These are phyloP conservation scores for Pyrenopolyporus hunteri DNA, from an alignment of 495 filamentous ascomycete genomes.

Conservation along the genomic window DNA sequence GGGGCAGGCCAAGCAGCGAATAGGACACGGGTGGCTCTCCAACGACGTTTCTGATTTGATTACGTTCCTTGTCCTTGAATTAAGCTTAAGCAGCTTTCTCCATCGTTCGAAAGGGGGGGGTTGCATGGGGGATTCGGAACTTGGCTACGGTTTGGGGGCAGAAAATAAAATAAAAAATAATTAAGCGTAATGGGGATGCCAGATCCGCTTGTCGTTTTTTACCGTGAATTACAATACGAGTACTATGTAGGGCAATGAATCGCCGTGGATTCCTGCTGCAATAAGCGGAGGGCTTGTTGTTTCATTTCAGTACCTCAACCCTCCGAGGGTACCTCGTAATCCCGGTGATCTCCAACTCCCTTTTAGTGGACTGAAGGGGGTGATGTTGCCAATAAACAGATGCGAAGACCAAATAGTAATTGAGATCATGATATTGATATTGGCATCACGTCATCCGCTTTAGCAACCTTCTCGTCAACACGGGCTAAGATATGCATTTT, in stretches of 20 bases:
- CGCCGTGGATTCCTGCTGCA: not conserved
- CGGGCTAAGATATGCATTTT: constrained; percentile 17
- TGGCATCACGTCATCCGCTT: constrained; percentile 32
- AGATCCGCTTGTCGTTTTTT: constrained; percentile 17
- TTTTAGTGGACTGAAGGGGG: constrained; percentile 14
- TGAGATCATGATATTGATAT: constrained; percentile 32
- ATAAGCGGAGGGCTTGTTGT: constrained; percentile 2
- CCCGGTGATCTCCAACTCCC: constrained; percentile 27
- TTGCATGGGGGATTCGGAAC: constrained; percentile 36
- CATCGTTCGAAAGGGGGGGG: constrained; percentile 29
- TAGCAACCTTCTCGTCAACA: constrained; percentile 2
- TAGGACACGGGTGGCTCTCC: constrained; percentile 22
- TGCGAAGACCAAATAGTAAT: constrained; percentile 14
- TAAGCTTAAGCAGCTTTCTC: constrained; percentile 40
- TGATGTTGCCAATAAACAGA: constrained; percentile 19
- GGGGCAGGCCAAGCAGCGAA: constrained; percentile 13
- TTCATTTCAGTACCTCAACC: constrained; percentile 1
- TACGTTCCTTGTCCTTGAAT: constrained; percentile 37
- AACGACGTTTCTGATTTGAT: constrained; percentile 34
- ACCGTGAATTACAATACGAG: constrained; percentile 10
- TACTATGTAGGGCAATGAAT: not conserved
- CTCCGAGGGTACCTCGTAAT: constrained; percentile 23
- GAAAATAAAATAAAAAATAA: constrained; percentile 14
- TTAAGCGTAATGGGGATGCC: constrained; percentile 2
- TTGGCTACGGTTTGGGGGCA: constrained; percentile 24